These are phyloP conservation scores for Huiozyma sinensis DNA, from an alignment of 805 yeast species.

Conservation along the genomic window DNA sequence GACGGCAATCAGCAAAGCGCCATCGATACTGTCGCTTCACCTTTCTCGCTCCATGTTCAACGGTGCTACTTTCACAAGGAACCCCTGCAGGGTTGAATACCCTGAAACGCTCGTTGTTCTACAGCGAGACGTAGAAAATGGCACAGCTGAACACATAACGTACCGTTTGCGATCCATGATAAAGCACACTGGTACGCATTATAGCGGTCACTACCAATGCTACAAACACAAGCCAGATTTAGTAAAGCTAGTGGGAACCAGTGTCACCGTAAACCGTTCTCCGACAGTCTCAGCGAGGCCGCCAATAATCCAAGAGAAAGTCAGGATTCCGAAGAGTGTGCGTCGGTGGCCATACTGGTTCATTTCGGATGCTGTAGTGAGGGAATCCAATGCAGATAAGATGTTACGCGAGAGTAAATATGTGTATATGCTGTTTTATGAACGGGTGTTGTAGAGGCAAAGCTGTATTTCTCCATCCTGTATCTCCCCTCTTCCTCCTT, in stretches of 20 bases:
- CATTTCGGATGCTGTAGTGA: slow-evolving; percentile 63
- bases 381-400: slow-evolving; percentile 47
- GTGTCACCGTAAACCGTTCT: slow-evolving; percentile 22
- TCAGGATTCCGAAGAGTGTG: slow-evolving; percentile 46
- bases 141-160: slow-evolving; percentile 15
- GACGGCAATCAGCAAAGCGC: slow-evolving; percentile 51
- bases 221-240: slow-evolving; percentile 64
- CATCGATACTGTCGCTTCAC: slow-evolving; percentile 68
- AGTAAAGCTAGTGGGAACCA: slow-evolving; percentile 20
- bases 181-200: slow-evolving; percentile 81
- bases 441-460: slow-evolving; percentile 17
- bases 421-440: slow-evolving; percentile 83
- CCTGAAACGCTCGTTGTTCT: slow-evolving; percentile 43
- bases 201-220: slow-evolving; percentile 85
- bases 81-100: slow-evolving; percentile 60
- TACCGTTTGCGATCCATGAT: slow-evolving; percentile 64
- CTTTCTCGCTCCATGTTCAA: slow-evolving; percentile 73
- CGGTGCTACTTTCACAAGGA: slow-evolving; percentile 58
- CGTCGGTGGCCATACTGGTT: slow-evolving; percentile 68
- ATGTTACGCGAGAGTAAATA: slow-evolving; percentile 61
- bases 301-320: slow-evolving; percentile 12
- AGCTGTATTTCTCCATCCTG: no score
- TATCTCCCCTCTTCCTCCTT: no score
- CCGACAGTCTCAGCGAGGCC: slow-evolving; percentile 10
- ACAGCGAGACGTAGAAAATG: slow-evolving; percentile 4